Evolutionary conservation across 805 yeast species (phyloP), one percentile per base, ranked within the genome.

Genomic region (Zygosaccharomyces bisporus): DNA sequence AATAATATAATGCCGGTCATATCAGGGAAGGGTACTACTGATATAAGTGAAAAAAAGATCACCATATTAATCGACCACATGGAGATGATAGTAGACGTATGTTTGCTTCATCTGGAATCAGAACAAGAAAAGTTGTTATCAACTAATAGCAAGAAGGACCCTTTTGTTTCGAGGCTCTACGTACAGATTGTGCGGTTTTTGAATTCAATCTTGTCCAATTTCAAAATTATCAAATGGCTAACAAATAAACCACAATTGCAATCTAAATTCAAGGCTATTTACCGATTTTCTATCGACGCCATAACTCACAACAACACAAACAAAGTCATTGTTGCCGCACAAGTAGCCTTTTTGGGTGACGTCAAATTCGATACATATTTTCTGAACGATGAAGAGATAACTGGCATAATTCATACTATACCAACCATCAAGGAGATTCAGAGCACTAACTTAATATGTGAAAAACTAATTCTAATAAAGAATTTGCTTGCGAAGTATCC

Each of bases 111-210:
- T 27, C 33, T 61, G 39, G 20, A 40, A 18, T 24, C 16, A 1
- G 55, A 49, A 24, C 63, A 60, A 30, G 38, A 37, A 3, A 45
- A 47, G 6, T 34, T 59, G 9, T 32, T 59, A 8, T 45, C 38
- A 8, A 35, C 31, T 5, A 23, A 43, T 12, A 39, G 39, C 1
- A 56, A 45, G 14, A 58, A 56, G 27, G 55, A 63, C 43, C 66
- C 67, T 6, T 63, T 63, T 36, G 46, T 34, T 2, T 47, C 60
- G 9, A 55, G 67, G 42, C 44, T 55, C 5, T 63, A 60, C 41
- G 55, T 61, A 16, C 67, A 63, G 44, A 61, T 63, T 21, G 52
- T 61, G 3, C 46, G 63, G 34, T 53, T 61, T 30, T 50, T 61
- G 23, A 49, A 52, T 5, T 39, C 43, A 6, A 30, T 63, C 6